Percentiles rank a stretch among this genome's conserved stretches.
Evolutionary conservation across 2,329 filamentous ascomycete genomes (phyloP).

Genomic region (Chrysosporium keratinophilum): DNA sequence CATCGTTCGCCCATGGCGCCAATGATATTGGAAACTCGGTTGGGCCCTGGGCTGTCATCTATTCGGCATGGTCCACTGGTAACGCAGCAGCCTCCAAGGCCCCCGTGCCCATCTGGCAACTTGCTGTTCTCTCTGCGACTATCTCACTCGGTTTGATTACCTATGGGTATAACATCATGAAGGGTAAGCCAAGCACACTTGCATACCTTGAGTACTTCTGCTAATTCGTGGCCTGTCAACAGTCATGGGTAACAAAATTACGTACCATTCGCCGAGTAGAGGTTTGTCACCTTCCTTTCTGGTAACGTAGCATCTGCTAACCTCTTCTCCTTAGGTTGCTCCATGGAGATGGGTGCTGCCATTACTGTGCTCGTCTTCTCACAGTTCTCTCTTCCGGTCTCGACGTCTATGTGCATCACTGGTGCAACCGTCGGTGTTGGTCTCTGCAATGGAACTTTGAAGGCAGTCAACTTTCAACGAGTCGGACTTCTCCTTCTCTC

Average conservation of each 20-base stretch:
- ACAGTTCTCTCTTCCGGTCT: conserved; percentile 64
- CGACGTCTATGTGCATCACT: conserved; percentile 70
- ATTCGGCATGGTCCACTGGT: conserved; percentile 56
- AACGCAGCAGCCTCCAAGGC: conserved; percentile 52
- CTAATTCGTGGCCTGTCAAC: conserved; percentile 18
- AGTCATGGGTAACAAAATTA: conserved; percentile 76
- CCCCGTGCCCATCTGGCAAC: conserved; percentile 62
- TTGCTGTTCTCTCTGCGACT: conserved; percentile 55
- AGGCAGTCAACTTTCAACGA: conserved; percentile 66
- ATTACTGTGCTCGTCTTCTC: conserved; percentile 68
- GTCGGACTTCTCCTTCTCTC: conserved; percentile 56
- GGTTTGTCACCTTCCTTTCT: conserved; percentile 23
- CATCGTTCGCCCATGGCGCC: conserved; percentile 54
- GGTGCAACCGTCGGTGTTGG: conserved; percentile 69
- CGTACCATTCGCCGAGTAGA: conserved; percentile 52
- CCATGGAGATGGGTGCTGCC: conserved; percentile 71
- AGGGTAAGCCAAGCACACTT: conserved; percentile 42
- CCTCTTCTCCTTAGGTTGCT: conserved; percentile 36
- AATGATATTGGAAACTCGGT: conserved; percentile 67
- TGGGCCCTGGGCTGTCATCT: conserved; percentile 60
- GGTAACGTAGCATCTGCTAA: conserved; percentile 11
- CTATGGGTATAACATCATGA: conserved; percentile 79
- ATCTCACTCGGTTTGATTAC: conserved; percentile 60
- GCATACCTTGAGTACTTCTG: conserved; percentile 5
- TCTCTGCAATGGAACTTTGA: conserved; percentile 61